These are phyloP conservation scores for Candida boidinii DNA, from an alignment of 805 yeast species.

Conservation along the genomic window DNA sequence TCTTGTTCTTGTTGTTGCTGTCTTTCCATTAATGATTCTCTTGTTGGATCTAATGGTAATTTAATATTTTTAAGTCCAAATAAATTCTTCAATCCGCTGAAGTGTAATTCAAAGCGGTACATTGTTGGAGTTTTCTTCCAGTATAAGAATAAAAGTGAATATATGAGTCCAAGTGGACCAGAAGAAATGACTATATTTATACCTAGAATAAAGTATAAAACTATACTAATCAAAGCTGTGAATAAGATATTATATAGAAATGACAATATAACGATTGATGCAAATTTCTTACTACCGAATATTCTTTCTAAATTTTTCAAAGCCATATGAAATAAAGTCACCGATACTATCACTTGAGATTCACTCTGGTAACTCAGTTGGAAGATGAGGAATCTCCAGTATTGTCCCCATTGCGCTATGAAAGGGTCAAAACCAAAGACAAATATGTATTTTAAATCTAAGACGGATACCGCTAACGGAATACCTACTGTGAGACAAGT, in stretches of 20 bases:
- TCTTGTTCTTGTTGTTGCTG: not conserved
- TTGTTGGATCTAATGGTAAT: slow-evolving; percentile 1
- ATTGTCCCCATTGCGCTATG: slow-evolving; percentile 45
- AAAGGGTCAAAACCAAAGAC: slow-evolving; percentile 42
- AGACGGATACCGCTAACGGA: slow-evolving; percentile 34
- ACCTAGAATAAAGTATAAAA: slow-evolving; percentile 21
- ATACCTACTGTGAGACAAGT: slow-evolving; percentile 26
- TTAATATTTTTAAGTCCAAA: not conserved
- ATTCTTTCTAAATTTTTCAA: slow-evolving; percentile 49
- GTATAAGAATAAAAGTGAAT: slow-evolving; percentile 31
- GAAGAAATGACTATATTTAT: slow-evolving; percentile 33
- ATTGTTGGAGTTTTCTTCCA: slow-evolving; percentile 31
- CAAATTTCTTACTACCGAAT: slow-evolving; percentile 46
- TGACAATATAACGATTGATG: slow-evolving; percentile 35
- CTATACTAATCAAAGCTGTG: slow-evolving; percentile 25
- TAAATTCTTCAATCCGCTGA: slow-evolving; percentile 16
- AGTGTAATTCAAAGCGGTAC: slow-evolving; percentile 28
- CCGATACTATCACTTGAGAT: slow-evolving; percentile 41
- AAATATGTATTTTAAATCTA: slow-evolving; percentile 35
- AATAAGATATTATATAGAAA: slow-evolving; percentile 38
- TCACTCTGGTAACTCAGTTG: slow-evolving; percentile 52
- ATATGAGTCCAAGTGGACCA: slow-evolving; percentile 33
- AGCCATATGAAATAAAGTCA: slow-evolving; percentile 38
- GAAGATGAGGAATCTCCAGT: slow-evolving; percentile 42
- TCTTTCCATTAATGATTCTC: not conserved